phyloP scores from a whole-genome alignment of 305 asterid species.

The Euphrasia arctica region DNA sequence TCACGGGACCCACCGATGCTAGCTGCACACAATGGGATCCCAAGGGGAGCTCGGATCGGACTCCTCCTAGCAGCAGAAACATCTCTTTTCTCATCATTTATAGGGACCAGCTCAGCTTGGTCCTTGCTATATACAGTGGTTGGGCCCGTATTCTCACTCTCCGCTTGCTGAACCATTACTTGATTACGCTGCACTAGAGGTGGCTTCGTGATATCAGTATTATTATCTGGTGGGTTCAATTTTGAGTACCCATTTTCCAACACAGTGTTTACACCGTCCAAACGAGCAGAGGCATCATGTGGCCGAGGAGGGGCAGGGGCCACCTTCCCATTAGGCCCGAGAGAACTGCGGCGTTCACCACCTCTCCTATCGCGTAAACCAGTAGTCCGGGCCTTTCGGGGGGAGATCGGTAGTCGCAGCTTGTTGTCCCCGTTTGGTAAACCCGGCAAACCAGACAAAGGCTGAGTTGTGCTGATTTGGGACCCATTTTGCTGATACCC shows the following conservation, averaged over 20 bases:
- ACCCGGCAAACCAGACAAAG: slow-evolving; percentile 37
- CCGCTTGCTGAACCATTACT: slow-evolving; percentile 34
- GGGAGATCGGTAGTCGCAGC: slow-evolving; percentile 47
- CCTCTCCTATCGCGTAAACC: slow-evolving; percentile 50
- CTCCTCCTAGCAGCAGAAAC: slow-evolving; percentile 37
- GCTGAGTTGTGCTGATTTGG: slow-evolving; percentile 35
- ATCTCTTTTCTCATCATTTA: slow-evolving; percentile 26
- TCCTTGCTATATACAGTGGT: neutral
- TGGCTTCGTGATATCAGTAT: no score
- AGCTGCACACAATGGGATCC: slow-evolving; percentile 61
- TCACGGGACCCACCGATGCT: slow-evolving; percentile 28
- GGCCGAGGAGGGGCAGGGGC: slow-evolving; percentile 35
- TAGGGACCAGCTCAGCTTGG: no score
- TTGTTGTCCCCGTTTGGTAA: no score
- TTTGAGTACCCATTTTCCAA: slow-evolving; percentile 51
- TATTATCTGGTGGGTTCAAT: slow-evolving; percentile 6
- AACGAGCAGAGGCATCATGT: no score
- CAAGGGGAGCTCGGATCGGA: slow-evolving; percentile 77
- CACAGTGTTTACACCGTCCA: slow-evolving; percentile 30
- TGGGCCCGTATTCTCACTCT: slow-evolving; percentile 27
- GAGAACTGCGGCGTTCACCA: slow-evolving; percentile 53
- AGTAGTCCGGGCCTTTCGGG: slow-evolving; percentile 58
- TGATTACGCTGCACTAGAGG: slow-evolving; percentile 37
- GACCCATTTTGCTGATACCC: slow-evolving; percentile 53
- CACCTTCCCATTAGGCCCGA: slow-evolving; percentile 50